Evolutionary conservation across 2,329 filamentous ascomycete species (phyloP), one percentile per base, ranked within the genome.

Genomic region (Coniochaeta hoffmannii): DNA sequence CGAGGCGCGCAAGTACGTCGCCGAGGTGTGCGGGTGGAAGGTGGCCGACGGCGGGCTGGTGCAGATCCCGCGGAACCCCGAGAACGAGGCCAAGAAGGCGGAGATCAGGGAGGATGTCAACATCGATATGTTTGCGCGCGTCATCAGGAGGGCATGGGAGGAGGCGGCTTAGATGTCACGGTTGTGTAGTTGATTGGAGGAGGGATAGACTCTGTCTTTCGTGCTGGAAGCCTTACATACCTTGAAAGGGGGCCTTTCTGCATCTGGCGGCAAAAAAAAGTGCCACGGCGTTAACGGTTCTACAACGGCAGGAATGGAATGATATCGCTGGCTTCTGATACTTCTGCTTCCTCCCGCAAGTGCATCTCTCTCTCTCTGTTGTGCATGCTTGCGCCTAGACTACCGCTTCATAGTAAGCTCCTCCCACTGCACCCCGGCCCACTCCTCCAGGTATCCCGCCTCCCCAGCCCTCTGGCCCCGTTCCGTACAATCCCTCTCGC

Each of bases 351-450:
- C n/a, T 8, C 30, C 30, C 12, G 7, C 30, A 32, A 8, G 12
- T 32, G 30, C 7, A 7, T 32, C 30, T 32, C 30, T 12, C 30
- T 32, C 30, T 32, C 30, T 32, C 30, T n/a, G n/a, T n/a, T n/a
- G n/a, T n/a, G n/a, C n/a, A n/a, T n/a, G n/a, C 24, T 26, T 28
- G 34, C 15, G 34, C 34, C 15, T 12, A 9, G 34, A n/a, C 19
- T 34, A 76, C 31, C 68, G 65, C 59, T 65, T 63, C 49, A 62
- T 58, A 38, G 68, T 68, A 59, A 84, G 65, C 71, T 97, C 92
- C 72, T 99, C 94, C 94, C 93, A 99, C 71, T 99, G 94, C 60
- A 97, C 94, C 7, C 93, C 94, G n/a, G 82, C 85, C 93, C 94
- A 99, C 72, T 99, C 94, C 75, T 97, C 94, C 17, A 91, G 65